A percentile compares a stretch with the other conserved stretches of the same genome.
phyloP scores from a whole-genome alignment of 2,329 filamentous ascomycete genomes.

The Penicillium sp. region DNA sequence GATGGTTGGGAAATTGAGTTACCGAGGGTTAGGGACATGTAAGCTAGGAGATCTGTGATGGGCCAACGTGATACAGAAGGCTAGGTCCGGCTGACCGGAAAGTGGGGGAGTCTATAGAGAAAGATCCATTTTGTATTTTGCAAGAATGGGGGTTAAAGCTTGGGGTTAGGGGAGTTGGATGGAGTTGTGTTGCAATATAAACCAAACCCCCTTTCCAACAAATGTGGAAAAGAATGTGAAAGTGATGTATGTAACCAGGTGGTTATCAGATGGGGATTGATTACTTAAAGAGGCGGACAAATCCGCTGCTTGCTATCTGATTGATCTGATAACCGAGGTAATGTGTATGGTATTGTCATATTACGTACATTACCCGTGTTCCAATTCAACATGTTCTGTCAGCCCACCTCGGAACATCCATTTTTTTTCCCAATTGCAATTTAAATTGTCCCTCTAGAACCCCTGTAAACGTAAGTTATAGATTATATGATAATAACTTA shows the following conservation, averaged over 20 bases:
- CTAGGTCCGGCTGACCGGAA: slow-evolving; percentile 7
- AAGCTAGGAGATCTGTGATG: not conserved
- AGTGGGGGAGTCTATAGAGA: slow-evolving; percentile 8
- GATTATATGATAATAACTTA: not conserved
- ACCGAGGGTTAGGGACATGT: not conserved
- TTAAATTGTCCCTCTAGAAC: not conserved
- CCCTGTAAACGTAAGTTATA: not conserved
- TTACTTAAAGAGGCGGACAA: not conserved
- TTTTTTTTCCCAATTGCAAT: not conserved
- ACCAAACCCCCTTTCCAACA: not conserved
- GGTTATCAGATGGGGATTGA: slow-evolving; percentile 9
- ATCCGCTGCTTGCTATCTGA: slow-evolving; percentile 5
- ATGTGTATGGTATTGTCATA: not conserved
- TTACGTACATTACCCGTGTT: not conserved
- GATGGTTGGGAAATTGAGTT: slow-evolving; percentile 3
- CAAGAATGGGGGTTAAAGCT: not conserved
- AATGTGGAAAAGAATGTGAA: not conserved
- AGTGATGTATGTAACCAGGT: not conserved
- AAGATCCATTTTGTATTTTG: not conserved
- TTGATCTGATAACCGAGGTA: slow-evolving; percentile 15
- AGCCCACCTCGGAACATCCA: not conserved
- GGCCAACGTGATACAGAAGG: not conserved
- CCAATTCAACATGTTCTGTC: not conserved
- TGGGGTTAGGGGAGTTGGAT: not conserved
- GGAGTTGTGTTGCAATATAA: not conserved